Evolutionary conservation across 2,329 filamentous ascomycete species (phyloP).

Genomic region (Ceratocystis diversiconidia): DNA sequence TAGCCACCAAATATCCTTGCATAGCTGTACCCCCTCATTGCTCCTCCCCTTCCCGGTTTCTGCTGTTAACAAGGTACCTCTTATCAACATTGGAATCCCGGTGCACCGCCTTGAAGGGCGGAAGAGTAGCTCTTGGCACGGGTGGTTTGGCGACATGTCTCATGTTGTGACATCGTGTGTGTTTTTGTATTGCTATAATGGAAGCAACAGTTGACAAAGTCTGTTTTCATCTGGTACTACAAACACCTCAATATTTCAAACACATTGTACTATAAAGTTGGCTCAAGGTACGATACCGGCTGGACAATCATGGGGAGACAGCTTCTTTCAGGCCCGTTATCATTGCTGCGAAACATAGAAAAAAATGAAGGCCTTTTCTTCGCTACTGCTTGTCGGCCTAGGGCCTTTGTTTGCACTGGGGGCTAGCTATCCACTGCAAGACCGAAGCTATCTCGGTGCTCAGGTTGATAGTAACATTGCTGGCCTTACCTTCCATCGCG

Average conservation of each 20-base stretch:
- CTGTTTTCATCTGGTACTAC: background rate
- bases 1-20: too few species aligned
- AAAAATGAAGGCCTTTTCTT: background rate
- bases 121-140: background rate
- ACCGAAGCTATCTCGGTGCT: slow-evolving; percentile 2
- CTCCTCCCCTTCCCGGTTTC: background rate
- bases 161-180: background rate
- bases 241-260: background rate
- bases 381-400: background rate
- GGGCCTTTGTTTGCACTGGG: background rate
- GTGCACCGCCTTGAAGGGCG: background rate
- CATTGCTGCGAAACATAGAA: background rate
- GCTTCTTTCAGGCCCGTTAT: background rate
- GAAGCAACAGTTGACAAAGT: background rate
- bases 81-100: background rate
- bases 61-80: background rate
- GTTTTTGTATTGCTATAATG: background rate
- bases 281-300: background rate
- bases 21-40: background rate
- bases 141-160: slow-evolving; percentile 3
- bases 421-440: background rate
- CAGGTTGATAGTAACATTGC: slow-evolving; percentile 26
- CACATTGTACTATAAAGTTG: background rate
- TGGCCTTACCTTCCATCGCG: slow-evolving; percentile 28
- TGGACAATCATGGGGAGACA: background rate